Conservation (phyloP, 2,329 filamentous ascomycete genomes). For the Leptographium procerum region DNA sequence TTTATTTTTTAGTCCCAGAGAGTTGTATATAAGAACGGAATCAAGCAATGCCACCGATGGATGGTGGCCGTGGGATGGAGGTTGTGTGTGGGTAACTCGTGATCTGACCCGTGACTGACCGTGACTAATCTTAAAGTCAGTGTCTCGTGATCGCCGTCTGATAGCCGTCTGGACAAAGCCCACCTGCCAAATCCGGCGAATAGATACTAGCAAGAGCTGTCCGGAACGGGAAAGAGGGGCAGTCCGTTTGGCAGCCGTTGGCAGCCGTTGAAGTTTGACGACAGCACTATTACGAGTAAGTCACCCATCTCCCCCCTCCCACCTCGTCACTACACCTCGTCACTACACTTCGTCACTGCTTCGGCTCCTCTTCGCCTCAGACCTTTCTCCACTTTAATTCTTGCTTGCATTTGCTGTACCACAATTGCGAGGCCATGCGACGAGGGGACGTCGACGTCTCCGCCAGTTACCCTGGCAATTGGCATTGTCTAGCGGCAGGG, state of each 20-base stretch:
- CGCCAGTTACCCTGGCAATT: conserved; percentile 1
- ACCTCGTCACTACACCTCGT: background rate
- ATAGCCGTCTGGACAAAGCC: too few species aligned
- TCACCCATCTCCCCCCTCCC: too few species aligned
- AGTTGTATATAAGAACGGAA: background rate
- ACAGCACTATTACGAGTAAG: too few species aligned
- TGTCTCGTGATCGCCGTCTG: too few species aligned
- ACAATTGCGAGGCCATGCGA: background rate
- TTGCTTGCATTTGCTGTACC: background rate
- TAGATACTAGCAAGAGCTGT: background rate
- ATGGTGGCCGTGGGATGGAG: background rate
- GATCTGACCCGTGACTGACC: too few species aligned
- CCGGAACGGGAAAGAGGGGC: background rate
- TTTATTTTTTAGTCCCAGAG: background rate
- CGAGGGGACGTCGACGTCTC: background rate
- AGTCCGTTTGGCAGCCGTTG: too few species aligned
- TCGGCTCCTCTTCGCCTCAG: too few species aligned
- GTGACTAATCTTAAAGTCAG: too few species aligned
- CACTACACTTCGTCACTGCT: background rate
- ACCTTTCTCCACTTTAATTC: too few species aligned
- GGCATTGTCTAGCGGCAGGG: background rate
- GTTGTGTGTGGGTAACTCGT: background rate
- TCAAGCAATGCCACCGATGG: background rate
- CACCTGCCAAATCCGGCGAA: background rate
- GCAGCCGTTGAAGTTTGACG: background rate